Evolutionary conservation across 2,329 filamentous ascomycete species (phyloP), one percentile per base, ranked within the genome.

Genomic region (Annulohypoxylon truncatum): DNA sequence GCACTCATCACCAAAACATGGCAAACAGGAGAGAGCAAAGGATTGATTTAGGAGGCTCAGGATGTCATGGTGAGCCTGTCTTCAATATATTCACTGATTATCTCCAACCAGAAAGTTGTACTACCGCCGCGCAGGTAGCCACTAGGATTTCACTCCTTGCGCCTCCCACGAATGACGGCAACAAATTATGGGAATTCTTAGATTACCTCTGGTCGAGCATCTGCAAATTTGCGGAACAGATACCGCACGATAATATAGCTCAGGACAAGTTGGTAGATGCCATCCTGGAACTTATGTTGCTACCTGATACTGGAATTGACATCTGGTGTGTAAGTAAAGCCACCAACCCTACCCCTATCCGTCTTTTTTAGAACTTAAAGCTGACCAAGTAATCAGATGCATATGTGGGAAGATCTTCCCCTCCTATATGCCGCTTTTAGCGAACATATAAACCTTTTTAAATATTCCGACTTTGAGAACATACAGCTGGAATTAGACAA

Each of bases 261-360:
- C 72, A 73, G 47, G 75, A 77, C 57, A 73, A 67, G 65, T 60
- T 77, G 4, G 75, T 71, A 6, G 50, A 57, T 1, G 70, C 74
- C 35, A 46, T 77, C 31, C 60, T 70, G 13, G 75, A 76, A 61
- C 52, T 77, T 15, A 64, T 61, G 12, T 65, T 75, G 20, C 61
- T 72, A 6, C 72, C 73, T 2, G 69, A 75, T 35, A 72, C 66
- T 1, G 73, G 67, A 15, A 50, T 72, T 13, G 68, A 57, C 28
- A 67, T 73, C 18, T 74, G 74, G 73, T 68, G 71, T 7, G 74
- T 76, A 58, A 64, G 72, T 65, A 29, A 24, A 29, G 4, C 29
- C 8, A 5, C 22, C 24, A 13, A 20, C 29, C 35, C 13, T 9
- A 10, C 35, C 31, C 24, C n/a, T n/a, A n/a, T 13, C 18, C 24